These are phyloP conservation scores for Candida ponderosae DNA, from an alignment of 805 yeast genomes.

Conservation along the genomic window DNA sequence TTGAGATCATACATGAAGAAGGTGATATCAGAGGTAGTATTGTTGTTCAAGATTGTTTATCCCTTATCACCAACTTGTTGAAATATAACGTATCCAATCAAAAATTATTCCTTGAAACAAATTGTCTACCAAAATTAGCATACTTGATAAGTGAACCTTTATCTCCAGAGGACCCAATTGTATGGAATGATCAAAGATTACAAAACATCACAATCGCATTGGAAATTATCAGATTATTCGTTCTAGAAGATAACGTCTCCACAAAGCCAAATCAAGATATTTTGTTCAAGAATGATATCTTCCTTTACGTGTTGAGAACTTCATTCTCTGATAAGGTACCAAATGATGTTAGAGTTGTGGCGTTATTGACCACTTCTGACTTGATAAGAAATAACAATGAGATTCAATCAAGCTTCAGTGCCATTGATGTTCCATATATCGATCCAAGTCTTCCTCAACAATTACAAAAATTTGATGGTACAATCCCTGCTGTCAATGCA, in stretches of 20 bases:
- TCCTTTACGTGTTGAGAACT: constrained; percentile 58
- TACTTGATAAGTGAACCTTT: constrained; percentile 56
- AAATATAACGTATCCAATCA: constrained; percentile 87
- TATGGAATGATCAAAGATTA: constrained; percentile 73
- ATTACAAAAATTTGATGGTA: constrained; percentile 18
- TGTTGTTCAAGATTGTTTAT: constrained; percentile 85
- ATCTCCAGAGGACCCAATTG: constrained; percentile 34
- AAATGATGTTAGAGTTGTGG: constrained; percentile 53
- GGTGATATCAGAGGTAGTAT: constrained; percentile 87
- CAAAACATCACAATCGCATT: constrained; percentile 60
- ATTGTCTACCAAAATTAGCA: constrained; percentile 61
- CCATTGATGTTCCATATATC: constrained; percentile 86
- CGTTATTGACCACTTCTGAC: constrained; percentile 72
- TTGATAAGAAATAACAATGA: constrained; percentile 58
- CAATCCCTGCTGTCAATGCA: constrained; percentile 67
- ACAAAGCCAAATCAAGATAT: constrained; percentile 53
- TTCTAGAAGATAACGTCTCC: constrained; percentile 63
- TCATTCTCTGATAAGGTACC: constrained; percentile 65
- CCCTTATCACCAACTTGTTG: constrained; percentile 63
- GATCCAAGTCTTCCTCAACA: constrained; percentile 57
- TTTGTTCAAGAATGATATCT: constrained; percentile 52
- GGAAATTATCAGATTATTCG: constrained; percentile 67
- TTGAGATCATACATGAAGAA: constrained; percentile 74
- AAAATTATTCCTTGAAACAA: constrained; percentile 78
- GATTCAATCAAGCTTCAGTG: constrained; percentile 65